Conservation (phyloP, 2,329 filamentous ascomycete genomes). For the Aspergillus sp. region DNA sequence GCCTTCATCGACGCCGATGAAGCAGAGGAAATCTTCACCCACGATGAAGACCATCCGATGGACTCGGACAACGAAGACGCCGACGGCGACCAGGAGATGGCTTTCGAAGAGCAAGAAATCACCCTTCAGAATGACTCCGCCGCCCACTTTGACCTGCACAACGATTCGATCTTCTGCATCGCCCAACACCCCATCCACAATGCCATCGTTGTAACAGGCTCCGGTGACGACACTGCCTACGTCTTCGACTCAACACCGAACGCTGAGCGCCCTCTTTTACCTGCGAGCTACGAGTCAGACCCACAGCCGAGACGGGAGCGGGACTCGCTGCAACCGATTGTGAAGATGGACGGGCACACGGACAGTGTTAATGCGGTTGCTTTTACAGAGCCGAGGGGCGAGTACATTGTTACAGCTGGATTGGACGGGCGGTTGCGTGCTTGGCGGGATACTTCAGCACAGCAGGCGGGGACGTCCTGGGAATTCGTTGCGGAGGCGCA, state of each 20-base stretch:
- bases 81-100: slow-evolving; percentile 59
- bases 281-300: slow-evolving; percentile 72
- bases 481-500: slow-evolving; percentile 75
- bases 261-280: slow-evolving; percentile 67
- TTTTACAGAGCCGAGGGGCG: slow-evolving; percentile 82
- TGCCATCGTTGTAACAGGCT: slow-evolving; percentile 83
- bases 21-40: slow-evolving; percentile 74
- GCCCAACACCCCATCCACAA: slow-evolving; percentile 84
- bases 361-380: slow-evolving; percentile 87
- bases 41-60: slow-evolving; percentile 74
- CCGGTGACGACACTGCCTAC: slow-evolving; percentile 83
- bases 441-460: slow-evolving; percentile 60
- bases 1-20: slow-evolving; percentile 79
- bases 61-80: slow-evolving; percentile 69
- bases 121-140: slow-evolving; percentile 87
- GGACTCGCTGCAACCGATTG: slow-evolving; percentile 66
- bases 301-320: slow-evolving; percentile 63
- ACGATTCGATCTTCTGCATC: slow-evolving; percentile 92
- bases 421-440: slow-evolving; percentile 81
- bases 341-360: slow-evolving; percentile 82
- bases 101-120: slow-evolving; percentile 65
- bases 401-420: slow-evolving; percentile 84
- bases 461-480: slow-evolving; percentile 59
- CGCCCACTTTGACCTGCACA: slow-evolving; percentile 89
- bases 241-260: slow-evolving; percentile 76